Percentiles rank a stretch among this genome's conserved stretches.
These are phyloP conservation scores for Serendipita sp. DNA, from an alignment of 768 basidiomycete species.

Conservation along the genomic window DNA sequence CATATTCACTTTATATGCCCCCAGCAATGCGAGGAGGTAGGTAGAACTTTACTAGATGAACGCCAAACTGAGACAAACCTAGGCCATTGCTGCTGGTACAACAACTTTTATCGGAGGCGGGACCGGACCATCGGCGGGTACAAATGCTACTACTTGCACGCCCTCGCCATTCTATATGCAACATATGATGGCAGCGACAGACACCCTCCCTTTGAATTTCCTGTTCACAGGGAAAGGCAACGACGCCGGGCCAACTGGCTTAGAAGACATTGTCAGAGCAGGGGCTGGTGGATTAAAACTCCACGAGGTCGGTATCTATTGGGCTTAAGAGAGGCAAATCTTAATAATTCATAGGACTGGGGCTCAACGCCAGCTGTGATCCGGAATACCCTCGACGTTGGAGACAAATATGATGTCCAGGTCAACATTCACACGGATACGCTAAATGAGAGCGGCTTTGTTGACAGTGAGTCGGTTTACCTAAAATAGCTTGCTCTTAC, in stretches of 20 bases:
- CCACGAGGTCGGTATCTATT: conserved; percentile 39
- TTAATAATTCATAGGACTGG: conserved; percentile 48
- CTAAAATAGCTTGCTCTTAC: conserved; percentile 7
- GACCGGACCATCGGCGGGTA: conserved; percentile 80
- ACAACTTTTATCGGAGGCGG: conserved; percentile 96
- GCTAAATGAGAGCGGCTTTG: conserved; percentile 91
- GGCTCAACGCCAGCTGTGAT: conserved; percentile 79
- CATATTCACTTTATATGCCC: conserved; percentile 95
- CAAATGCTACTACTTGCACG: conserved; percentile 90
- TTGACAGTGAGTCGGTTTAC: conserved; percentile 48
- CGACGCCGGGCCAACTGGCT: conserved; percentile 54
- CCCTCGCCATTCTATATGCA: conserved; percentile 77
- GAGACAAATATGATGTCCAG: conserved; percentile 87
- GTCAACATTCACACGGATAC: conserved; percentile 96
- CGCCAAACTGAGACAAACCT: not conserved
- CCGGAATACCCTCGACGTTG: conserved; percentile 57
- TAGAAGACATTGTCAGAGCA: conserved; percentile 68
- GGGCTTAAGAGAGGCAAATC: not conserved
- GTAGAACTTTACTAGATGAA: conserved; percentile 27
- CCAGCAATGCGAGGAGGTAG: conserved; percentile 74
- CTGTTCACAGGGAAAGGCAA: conserved; percentile 95
- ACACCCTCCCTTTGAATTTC: conserved; percentile 80
- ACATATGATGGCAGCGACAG: conserved; percentile 84
- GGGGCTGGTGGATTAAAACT: conserved; percentile 85
- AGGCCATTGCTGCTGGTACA: conserved; percentile 36